Conservation (phyloP, 2,329 filamentous ascomycete species). For the Aspergillus quadrilineatus region DNA sequence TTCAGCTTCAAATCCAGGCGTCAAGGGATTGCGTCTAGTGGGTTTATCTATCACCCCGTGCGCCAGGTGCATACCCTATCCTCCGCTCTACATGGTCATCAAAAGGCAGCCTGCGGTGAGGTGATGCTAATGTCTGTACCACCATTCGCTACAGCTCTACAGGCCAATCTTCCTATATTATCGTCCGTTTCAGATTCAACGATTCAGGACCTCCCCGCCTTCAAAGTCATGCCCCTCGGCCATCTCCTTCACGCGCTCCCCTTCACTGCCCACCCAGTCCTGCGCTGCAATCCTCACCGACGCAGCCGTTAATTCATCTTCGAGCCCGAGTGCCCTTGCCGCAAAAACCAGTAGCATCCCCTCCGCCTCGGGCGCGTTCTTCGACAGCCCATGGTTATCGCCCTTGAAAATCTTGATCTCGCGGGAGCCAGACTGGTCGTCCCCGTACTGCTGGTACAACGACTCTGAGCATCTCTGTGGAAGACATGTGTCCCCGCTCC, state of each 20-base stretch:
- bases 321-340: conserved; percentile 34
- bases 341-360: conserved; percentile 42
- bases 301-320: conserved; percentile 15
- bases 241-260: conserved; percentile 29
- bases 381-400: conserved; percentile 45
- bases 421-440: conserved; percentile 24
- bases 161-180: too few species aligned
- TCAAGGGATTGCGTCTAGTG: conserved; percentile 58
- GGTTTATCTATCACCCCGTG: conserved; percentile 60
- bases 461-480: conserved; percentile 34
- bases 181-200: neutral
- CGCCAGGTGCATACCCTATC: conserved; percentile 56
- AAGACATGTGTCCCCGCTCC: conserved; percentile 39
- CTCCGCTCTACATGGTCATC: conserved; percentile 56
- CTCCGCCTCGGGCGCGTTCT: conserved; percentile 39
- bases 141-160: neutral
- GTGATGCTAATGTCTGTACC: neutral
- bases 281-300: conserved; percentile 17
- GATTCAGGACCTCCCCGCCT: conserved; percentile 26
- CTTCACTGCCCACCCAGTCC: conserved; percentile 25
- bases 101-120: conserved; percentile 47
- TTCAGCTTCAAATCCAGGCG: conserved; percentile 55
- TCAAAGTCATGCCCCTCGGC: conserved; percentile 38
- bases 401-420: conserved; percentile 41
- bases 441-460: conserved; percentile 40